Evolutionary conservation across 768 basidiomycete species (phyloP).

Genomic region (Lentinula boryana): DNA sequence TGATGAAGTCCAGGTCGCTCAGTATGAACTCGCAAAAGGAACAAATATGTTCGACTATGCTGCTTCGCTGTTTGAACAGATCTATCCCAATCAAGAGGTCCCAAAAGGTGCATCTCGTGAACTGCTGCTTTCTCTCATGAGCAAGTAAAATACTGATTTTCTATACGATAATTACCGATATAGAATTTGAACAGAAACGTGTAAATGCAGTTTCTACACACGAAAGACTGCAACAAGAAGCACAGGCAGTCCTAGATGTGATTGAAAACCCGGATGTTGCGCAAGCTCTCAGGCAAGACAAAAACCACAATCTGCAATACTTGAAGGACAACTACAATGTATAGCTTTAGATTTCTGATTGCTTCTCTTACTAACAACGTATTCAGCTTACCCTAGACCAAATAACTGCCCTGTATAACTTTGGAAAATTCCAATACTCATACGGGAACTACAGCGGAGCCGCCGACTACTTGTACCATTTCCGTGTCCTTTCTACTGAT

Average conservation of each 20-base stretch:
- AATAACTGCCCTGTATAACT: slow-evolving; percentile 94
- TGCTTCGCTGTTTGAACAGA: slow-evolving; percentile 69
- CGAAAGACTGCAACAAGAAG: slow-evolving; percentile 81
- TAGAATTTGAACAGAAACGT: slow-evolving; percentile 86
- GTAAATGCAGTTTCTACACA: slow-evolving; percentile 79
- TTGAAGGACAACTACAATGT: slow-evolving; percentile 91
- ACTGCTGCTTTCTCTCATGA: neutral
- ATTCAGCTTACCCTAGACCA: slow-evolving; percentile 86
- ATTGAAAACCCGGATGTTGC: slow-evolving; percentile 97
- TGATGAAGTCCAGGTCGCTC: slow-evolving; percentile 79
- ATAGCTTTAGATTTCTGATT: slow-evolving; percentile 20
- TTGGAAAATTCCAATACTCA: slow-evolving; percentile 98
- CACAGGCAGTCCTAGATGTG: slow-evolving; percentile 88
- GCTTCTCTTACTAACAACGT: slow-evolving; percentile 1
- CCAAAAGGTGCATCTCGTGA: slow-evolving; percentile 50
- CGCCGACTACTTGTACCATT: slow-evolving; percentile 97
- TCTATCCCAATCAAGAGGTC: slow-evolving; percentile 65
- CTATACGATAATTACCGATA: neutral
- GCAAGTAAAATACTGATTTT: neutral
- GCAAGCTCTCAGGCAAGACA: slow-evolving; percentile 90
- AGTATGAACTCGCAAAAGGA: slow-evolving; percentile 95
- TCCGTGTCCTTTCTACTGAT: slow-evolving; percentile 94
- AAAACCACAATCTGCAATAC: slow-evolving; percentile 92
- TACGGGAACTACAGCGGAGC: slow-evolving; percentile 96
- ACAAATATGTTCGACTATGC: slow-evolving; percentile 99